phyloP scores from a whole-genome alignment of 352 stramenopile species.

The Pythium sukuiense region DNA sequence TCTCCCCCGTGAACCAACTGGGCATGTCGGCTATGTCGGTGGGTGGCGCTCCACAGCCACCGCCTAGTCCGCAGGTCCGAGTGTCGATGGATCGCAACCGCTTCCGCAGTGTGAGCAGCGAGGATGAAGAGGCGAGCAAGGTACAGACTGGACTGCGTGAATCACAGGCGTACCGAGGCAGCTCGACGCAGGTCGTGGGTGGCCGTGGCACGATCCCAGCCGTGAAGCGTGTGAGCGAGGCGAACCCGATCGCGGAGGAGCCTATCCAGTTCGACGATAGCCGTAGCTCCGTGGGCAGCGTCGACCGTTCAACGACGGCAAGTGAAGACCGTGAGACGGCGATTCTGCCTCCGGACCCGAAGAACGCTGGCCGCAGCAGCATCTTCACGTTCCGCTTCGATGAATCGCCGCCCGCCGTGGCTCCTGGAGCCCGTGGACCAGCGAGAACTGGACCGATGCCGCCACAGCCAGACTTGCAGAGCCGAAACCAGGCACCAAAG shows the following conservation, averaged over 20 bases:
- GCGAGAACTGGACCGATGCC: constrained; percentile 18
- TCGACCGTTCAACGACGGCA: background rate
- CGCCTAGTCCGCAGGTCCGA: constrained; percentile 17
- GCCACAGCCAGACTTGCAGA: constrained; percentile 6
- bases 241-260: background rate
- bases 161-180: background rate
- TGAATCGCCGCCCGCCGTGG: background rate
- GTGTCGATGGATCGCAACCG: constrained; percentile 20
- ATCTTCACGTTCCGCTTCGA: constrained; percentile 24
- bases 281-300: constrained; percentile 1
- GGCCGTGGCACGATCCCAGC: constrained; percentile 2
- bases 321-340: constrained; percentile 16
- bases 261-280: constrained; percentile 12
- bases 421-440: background rate
- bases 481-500: background rate
- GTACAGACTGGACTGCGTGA: background rate
- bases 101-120: constrained; percentile 18
- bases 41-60: background rate
- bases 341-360: constrained; percentile 21
- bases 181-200: background rate
- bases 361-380: constrained; percentile 13
- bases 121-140: background rate
- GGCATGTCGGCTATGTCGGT: constrained; percentile 7
- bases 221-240: constrained; percentile 6
- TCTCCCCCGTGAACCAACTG: constrained; percentile 10